Evolutionary conservation across 176 grass and related monocot species (phyloP).

Genomic region (Rhynchospora tenuis): DNA sequence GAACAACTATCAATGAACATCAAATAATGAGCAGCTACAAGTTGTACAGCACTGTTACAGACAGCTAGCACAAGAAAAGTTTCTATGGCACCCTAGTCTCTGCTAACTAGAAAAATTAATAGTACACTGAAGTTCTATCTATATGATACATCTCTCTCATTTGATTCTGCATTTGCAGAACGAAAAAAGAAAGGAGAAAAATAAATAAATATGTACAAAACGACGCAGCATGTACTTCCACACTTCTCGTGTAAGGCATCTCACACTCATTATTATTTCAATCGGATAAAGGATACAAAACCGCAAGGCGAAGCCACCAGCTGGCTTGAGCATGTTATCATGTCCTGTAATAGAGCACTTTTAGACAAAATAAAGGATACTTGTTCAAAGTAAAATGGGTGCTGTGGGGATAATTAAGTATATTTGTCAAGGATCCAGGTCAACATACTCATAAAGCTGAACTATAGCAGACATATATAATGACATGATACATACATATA

Average conservation of each 20-base stretch:
- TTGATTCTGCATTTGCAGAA: conserved; percentile 70
- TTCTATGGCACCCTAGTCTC: conserved; percentile 17
- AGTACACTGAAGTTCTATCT: conserved; percentile 32
- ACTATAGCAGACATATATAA: neutral
- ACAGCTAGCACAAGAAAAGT: neutral
- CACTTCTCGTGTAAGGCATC: conserved; percentile 23
- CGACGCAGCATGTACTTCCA: conserved; percentile 28
- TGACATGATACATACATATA: neutral
- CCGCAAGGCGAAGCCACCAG: conserved; percentile 13
- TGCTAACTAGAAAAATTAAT: conserved; percentile 25
- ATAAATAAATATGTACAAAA: conserved; percentile 62
- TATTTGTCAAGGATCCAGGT: neutral
- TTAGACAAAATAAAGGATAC: neutral
- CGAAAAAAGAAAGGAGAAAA: conserved; percentile 18
- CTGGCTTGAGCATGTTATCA: conserved; percentile 11
- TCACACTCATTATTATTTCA: conserved; percentile 26
- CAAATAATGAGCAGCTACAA: conserved; percentile 18
- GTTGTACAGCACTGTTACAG: neutral
- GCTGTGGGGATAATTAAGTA: neutral
- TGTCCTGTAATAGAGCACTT: conserved; percentile 11
- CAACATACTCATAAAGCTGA: neutral
- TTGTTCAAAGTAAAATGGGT: neutral
- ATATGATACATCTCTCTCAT: conserved; percentile 40
- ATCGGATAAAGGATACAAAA: conserved; percentile 9
- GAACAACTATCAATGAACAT: conserved; percentile 4